phyloP scores from a whole-genome alignment of 2,329 filamentous ascomycete species.

The Amauroascus verrucosus region DNA sequence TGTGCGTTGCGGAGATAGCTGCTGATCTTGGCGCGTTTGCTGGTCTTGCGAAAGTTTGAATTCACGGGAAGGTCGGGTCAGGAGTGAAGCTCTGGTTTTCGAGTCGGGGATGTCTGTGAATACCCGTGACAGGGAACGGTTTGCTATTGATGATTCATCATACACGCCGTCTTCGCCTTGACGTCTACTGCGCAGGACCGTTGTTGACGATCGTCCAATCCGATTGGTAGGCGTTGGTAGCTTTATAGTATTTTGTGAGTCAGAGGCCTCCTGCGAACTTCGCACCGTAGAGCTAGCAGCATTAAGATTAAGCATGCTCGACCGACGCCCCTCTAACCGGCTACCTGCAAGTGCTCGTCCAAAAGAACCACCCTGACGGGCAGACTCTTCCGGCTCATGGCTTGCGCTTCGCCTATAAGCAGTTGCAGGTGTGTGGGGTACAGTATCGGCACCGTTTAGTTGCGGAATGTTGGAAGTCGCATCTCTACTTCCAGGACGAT shows the following conservation, averaged over 20 bases:
- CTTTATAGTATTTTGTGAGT: slow-evolving; percentile 23
- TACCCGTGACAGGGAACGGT: slow-evolving; percentile 34
- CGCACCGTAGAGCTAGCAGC: slow-evolving; percentile 17
- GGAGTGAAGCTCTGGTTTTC: not conserved
- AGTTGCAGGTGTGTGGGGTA: slow-evolving; percentile 22
- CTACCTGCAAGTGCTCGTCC: slow-evolving; percentile 21
- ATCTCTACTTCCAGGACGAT: slow-evolving; percentile 26
- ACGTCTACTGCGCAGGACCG: slow-evolving; percentile 25
- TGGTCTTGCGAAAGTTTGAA: slow-evolving; percentile 19
- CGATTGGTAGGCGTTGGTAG: slow-evolving; percentile 27
- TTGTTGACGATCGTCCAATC: slow-evolving; percentile 33
- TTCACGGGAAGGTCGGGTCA: slow-evolving; percentile 6
- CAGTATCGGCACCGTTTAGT: slow-evolving; percentile 21
- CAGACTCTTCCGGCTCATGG: slow-evolving; percentile 31
- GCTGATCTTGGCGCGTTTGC: slow-evolving; percentile 17
- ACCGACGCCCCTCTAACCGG: slow-evolving; percentile 33
- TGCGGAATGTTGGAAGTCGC: slow-evolving; percentile 18
- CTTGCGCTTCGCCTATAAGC: slow-evolving; percentile 30
- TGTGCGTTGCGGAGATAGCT: slow-evolving; percentile 11
- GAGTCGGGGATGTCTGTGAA: slow-evolving; percentile 29
- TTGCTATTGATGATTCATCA: slow-evolving; percentile 24
- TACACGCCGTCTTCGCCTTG: slow-evolving; percentile 30
- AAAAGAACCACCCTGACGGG: slow-evolving; percentile 18
- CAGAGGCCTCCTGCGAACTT: slow-evolving; percentile 21
- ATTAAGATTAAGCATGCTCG: slow-evolving; percentile 27